phyloP scores from a whole-genome alignment of 2,329 filamentous ascomycete genomes.

The Fusarium sp. region DNA sequence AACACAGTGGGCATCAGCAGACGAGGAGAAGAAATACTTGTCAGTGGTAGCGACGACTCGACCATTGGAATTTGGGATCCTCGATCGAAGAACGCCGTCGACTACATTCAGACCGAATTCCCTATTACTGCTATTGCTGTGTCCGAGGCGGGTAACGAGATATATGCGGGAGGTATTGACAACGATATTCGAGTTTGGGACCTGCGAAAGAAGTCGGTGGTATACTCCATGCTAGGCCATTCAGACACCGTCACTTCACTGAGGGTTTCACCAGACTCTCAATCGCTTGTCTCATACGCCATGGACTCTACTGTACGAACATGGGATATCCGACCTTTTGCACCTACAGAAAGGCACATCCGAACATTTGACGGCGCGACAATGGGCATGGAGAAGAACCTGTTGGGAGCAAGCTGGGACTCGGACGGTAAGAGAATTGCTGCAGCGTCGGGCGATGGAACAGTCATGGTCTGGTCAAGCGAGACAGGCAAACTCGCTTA shows the following conservation, averaged over 20 bases:
- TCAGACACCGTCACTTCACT: constrained; percentile 93
- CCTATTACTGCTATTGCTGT: constrained; percentile 92
- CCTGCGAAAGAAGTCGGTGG: constrained; percentile 87
- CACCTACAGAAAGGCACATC: constrained; percentile 86
- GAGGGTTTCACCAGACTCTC: constrained; percentile 91
- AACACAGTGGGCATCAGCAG: constrained; percentile 91
- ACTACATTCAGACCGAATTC: constrained; percentile 91
- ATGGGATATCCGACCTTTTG: constrained; percentile 97
- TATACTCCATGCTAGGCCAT: constrained; percentile 90
- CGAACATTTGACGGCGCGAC: constrained; percentile 94
- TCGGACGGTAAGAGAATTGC: constrained; percentile 86
- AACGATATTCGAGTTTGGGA: constrained; percentile 99
- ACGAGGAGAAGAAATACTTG: constrained; percentile 88
- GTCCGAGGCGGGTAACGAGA: constrained; percentile 94
- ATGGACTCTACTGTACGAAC: constrained; percentile 95
- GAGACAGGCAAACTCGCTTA: constrained; percentile 91
- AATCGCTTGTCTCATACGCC: constrained; percentile 89
- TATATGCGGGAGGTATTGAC: constrained; percentile 95
- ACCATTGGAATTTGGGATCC: constrained; percentile 97
- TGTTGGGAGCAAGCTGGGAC: constrained; percentile 93
- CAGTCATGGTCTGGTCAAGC: constrained; percentile 90
- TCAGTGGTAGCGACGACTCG: constrained; percentile 94
- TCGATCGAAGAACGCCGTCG: constrained; percentile 86
- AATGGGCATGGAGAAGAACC: constrained; percentile 88
- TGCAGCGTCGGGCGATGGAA: constrained; percentile 90